phyloP scores from a whole-genome alignment of 2,329 filamentous ascomycete genomes.

The Fusarium anthophilum region DNA sequence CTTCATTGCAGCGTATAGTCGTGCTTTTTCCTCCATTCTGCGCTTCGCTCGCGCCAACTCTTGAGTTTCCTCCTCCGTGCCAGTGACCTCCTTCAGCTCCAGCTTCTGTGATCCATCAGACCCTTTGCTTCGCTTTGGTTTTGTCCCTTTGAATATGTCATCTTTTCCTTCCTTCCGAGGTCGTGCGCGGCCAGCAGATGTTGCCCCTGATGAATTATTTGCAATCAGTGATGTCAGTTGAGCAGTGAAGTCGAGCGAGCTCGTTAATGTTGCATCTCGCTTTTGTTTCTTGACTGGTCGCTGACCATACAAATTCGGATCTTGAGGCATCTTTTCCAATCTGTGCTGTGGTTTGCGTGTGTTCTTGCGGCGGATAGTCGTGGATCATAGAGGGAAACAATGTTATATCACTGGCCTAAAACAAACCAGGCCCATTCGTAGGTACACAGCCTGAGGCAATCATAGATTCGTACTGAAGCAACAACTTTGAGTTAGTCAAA shows the following conservation, averaged over 20 bases:
- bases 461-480: neutral
- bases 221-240: constrained; percentile 85
- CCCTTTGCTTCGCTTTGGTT: constrained; percentile 37
- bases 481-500: neutral
- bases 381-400: neutral
- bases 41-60: constrained; percentile 77
- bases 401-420: neutral
- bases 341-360: neutral
- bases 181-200: constrained; percentile 56
- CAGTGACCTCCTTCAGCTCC: constrained; percentile 60
- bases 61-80: constrained; percentile 70
- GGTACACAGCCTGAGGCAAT: constrained; percentile 40
- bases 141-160: constrained; percentile 55
- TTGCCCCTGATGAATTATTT: constrained; percentile 54
- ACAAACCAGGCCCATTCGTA: neutral
- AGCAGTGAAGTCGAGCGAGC: constrained; percentile 85
- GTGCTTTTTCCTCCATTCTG: constrained; percentile 90
- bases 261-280: constrained; percentile 75
- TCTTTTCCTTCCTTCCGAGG: constrained; percentile 56
- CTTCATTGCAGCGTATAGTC: constrained; percentile 89
- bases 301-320: constrained; percentile 80
- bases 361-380: neutral
- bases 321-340: constrained; percentile 63
- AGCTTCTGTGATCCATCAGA: constrained; percentile 57
- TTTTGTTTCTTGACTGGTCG: constrained; percentile 74